These are phyloP conservation scores for Boletus coccyginus DNA, from an alignment of 768 basidiomycete species.

Conservation along the genomic window DNA sequence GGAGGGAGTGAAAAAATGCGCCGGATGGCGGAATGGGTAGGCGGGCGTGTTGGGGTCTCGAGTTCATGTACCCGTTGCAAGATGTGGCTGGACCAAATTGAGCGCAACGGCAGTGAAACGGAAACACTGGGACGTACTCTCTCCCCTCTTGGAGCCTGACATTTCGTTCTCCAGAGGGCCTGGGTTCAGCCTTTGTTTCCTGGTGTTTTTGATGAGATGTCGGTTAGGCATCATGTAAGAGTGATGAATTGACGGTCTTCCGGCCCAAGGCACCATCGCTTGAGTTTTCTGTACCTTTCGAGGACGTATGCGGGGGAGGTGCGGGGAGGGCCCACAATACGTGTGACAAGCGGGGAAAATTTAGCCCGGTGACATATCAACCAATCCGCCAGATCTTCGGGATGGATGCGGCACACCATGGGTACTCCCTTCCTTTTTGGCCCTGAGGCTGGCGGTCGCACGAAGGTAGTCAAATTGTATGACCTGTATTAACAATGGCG, in stretches of 20 bases:
- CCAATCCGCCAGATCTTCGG: slow-evolving; percentile 38
- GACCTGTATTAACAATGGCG: slow-evolving; percentile 78
- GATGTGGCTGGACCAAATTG: slow-evolving; percentile 40
- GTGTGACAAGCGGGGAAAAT: no score
- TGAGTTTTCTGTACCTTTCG: slow-evolving; percentile 66
- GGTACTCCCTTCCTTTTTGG: slow-evolving; percentile 69
- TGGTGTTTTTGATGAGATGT: slow-evolving; percentile 49
- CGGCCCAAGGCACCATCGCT: slow-evolving; percentile 63
- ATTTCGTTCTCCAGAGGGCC: slow-evolving; percentile 61
- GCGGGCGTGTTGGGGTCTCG: slow-evolving; percentile 37
- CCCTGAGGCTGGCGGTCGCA: slow-evolving; percentile 77
- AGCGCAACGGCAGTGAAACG: neutral
- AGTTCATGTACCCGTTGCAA: slow-evolving; percentile 63
- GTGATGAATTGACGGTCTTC: slow-evolving; percentile 42
- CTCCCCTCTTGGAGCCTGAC: slow-evolving; percentile 58
- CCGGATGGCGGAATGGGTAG: slow-evolving; percentile 40
- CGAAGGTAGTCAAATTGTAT: slow-evolving; percentile 93
- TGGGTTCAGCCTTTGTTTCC: slow-evolving; percentile 54
- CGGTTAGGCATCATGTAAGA: neutral
- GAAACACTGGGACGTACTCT: slow-evolving; percentile 43
- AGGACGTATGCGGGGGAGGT: slow-evolving; percentile 26
- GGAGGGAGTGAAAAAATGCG: slow-evolving; percentile 49
- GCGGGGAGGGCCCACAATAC: no score
- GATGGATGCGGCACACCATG: slow-evolving; percentile 74
- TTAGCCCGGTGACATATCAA: no score